A percentile compares a stretch with the other conserved stretches of the same genome.
These are phyloP conservation scores for Luffa acutangula DNA, from an alignment of 306 rosid genomes.

Conservation along the genomic window DNA sequence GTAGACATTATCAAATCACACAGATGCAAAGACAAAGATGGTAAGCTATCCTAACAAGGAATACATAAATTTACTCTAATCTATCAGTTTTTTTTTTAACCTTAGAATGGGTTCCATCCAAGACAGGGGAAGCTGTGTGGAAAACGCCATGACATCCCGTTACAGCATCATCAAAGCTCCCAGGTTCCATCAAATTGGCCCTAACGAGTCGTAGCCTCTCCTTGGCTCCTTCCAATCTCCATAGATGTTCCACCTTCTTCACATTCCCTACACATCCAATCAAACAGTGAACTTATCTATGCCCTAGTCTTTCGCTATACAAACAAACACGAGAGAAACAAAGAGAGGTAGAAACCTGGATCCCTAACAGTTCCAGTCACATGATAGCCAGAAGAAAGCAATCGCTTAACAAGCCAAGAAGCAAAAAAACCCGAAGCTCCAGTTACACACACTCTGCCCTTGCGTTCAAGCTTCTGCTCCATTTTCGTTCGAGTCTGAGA, in stretches of 20 bases:
- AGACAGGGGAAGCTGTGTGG: conserved; percentile 86
- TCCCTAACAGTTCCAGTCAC: conserved; percentile 72
- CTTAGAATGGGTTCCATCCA: conserved; percentile 59
- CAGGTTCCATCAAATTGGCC: conserved; percentile 66
- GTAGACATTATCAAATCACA: neutral
- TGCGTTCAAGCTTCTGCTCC: conserved; percentile 25
- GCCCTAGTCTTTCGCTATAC: neutral
- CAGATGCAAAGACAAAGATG: neutral
- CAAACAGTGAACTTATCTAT: neutral
- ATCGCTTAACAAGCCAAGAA: conserved; percentile 68
- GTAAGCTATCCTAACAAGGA: neutral
- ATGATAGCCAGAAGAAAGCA: conserved; percentile 66
- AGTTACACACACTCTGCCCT: conserved; percentile 67
- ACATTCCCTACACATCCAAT: conserved; percentile 35
- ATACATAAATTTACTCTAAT: neutral
- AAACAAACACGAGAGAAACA: neutral
- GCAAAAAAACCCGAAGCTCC: conserved; percentile 91
- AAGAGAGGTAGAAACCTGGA: conserved; percentile 31
- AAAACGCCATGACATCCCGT: conserved; percentile 78
- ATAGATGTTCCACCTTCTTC: conserved; percentile 51
- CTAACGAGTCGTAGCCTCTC: conserved; percentile 59
- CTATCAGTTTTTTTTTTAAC: conserved; percentile 16
- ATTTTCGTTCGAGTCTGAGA: neutral
- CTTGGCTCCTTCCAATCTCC: conserved; percentile 73
- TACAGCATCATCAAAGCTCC: conserved; percentile 72